phyloP scores from a whole-genome alignment of 768 basidiomycete species.

The Austroboletus eburneus region DNA sequence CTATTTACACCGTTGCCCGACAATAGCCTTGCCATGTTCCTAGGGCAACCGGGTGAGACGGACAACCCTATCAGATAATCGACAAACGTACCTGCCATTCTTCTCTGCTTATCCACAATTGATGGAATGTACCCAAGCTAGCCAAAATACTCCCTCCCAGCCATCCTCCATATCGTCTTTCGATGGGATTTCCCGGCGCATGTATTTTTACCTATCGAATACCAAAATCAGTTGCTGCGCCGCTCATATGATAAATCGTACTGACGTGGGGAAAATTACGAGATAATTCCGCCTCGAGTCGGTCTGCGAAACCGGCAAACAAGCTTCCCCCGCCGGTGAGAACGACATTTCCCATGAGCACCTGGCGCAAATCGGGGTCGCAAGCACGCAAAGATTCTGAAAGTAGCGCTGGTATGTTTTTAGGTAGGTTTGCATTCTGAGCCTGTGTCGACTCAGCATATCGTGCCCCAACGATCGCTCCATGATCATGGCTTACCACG shows the following conservation, averaged over 20 bases:
- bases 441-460: conserved; percentile 30
- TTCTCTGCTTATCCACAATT: conserved; percentile 90
- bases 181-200: conserved; percentile 84
- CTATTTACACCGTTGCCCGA: conserved; percentile 83
- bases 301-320: conserved; percentile 81
- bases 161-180: conserved; percentile 92
- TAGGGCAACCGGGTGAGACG: conserved; percentile 25
- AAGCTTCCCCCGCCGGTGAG: conserved; percentile 92
- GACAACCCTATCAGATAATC: not conserved
- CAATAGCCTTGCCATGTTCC: conserved; percentile 82
- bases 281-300: conserved; percentile 71
- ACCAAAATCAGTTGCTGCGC: conserved; percentile 8
- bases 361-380: conserved; percentile 88
- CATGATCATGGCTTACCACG: conserved; percentile 38
- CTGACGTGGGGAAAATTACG: conserved; percentile 77
- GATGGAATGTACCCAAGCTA: conserved; percentile 96
- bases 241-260: conserved; percentile 8
- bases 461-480: not conserved
- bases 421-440: conserved; percentile 65
- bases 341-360: conserved; percentile 89
- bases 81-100: conserved; percentile 75
- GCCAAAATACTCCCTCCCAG: conserved; percentile 93
- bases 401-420: conserved; percentile 73
- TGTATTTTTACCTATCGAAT: conserved; percentile 85
- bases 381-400: conserved; percentile 75